Base-by-base conservation (phyloP, 148 eudicot species). In the Cornus kousa region DNA sequence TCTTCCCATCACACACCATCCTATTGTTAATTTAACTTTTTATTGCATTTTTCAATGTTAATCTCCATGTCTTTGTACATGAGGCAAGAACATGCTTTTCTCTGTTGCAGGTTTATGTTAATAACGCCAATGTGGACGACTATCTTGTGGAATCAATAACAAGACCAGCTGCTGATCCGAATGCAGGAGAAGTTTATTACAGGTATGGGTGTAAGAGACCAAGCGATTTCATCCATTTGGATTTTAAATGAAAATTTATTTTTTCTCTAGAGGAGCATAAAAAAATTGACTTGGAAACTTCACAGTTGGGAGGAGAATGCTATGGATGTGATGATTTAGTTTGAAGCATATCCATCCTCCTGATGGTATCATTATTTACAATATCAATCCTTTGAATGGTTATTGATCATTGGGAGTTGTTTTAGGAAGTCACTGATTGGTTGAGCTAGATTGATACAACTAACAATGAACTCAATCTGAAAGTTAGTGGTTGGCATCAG, bases 161-260 rank as follows among this genome's bases (percentile, higher is more conserved):
- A 48, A 82, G 78, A 78, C 98, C 99, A 75, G 91, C 99, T 75
- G 88, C 87, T 59, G 99, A 96, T 79, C 99, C 99, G n/a, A 92
- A 94, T 72, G 95, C 99, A 4, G 95, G 95, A 66, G 99, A 96
- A 83, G 99, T 96, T 70, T 96, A 96, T 81, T 96, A 96, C 86
- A 90, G 99, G 99, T 96, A 84, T 80, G 85, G n/a, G 65, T 64
- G 12, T 23, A 20, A 43, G 48, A 43, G 48, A 43, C 48, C 6
- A 43, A 43, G 10, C 48, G 1, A 3, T 6, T 43, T 43, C 48
- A 9, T 43, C 48, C 48, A 43, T 43, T 43, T 43, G 48, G 48
- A 43, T 43, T 43, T 43, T 0, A 43, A 43, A 43, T 43, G 48
- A 9, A 43, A 43, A 43, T 43, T 43, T 43, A 43, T 2, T 3